These are phyloP conservation scores for Lithohypha guttulata DNA, from an alignment of 2,329 filamentous ascomycete genomes.

Conservation along the genomic window DNA sequence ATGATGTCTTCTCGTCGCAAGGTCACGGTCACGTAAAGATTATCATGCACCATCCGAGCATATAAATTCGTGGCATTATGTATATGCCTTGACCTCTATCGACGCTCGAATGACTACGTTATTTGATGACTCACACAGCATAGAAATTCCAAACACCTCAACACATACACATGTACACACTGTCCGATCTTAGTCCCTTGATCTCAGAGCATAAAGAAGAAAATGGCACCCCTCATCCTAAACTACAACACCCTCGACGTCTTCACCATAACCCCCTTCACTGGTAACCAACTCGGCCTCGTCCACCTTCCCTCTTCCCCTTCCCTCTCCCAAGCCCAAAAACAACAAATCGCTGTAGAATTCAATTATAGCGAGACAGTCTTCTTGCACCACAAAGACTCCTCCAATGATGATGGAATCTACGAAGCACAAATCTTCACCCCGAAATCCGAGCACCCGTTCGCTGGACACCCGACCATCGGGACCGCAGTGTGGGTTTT, in stretches of 20 bases:
- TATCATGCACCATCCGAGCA: no score
- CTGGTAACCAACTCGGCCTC: slow-evolving; percentile 44
- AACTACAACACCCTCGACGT: slow-evolving; percentile 32
- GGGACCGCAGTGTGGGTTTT: slow-evolving; percentile 42
- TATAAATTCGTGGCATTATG: no score
- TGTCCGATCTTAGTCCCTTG: no score
- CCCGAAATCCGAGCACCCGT: slow-evolving; percentile 40
- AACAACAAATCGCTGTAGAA: slow-evolving; percentile 49
- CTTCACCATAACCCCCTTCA: slow-evolving; percentile 32
- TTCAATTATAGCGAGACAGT: slow-evolving; percentile 56
- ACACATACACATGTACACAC: no score
- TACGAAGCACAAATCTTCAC: slow-evolving; percentile 37
- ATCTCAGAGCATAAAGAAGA: no score
- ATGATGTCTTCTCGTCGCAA: no score
- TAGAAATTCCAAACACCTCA: no score
- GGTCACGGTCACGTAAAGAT: no score
- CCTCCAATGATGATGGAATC: not conserved
- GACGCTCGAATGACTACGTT: no score
- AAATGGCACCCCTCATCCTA: no score
- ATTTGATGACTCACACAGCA: no score
- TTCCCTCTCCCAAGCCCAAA: slow-evolving; percentile 34
- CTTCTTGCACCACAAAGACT: slow-evolving; percentile 32
- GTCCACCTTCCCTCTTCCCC: slow-evolving; percentile 23
- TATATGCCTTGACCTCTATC: no score
- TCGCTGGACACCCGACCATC: slow-evolving; percentile 48